Evolutionary conservation across 371 early-diverging fungal genomes (phyloP).

Genomic region (Actinomortierella ambigua): DNA sequence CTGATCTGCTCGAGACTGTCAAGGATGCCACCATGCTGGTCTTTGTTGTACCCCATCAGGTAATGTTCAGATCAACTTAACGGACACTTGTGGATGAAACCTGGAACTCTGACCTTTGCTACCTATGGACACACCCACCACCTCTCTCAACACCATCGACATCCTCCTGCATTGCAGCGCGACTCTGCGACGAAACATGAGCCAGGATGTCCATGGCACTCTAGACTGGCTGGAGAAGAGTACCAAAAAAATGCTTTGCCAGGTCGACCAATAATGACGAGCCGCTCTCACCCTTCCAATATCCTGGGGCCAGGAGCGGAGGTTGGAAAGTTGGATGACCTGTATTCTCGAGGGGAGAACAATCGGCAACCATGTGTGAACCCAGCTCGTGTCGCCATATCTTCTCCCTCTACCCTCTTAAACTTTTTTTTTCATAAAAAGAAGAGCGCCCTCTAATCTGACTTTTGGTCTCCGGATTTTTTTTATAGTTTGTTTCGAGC

Average conservation of each 20-base stretch:
- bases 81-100: background rate
- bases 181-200: too few relatives aligned
- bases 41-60: constrained; percentile 97
- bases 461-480: background rate
- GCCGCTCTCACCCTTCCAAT: too few relatives aligned
- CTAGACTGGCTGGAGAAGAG: too few relatives aligned
- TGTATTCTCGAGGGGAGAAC: background rate
- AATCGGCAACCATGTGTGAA: background rate
- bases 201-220: too few relatives aligned
- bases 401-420: background rate
- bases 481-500: constrained; percentile 79
- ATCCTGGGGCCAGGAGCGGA: too few relatives aligned
- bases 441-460: background rate
- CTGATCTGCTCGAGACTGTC: constrained; percentile 80
- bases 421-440: background rate
- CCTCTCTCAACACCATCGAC: too few relatives aligned
- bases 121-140: background rate
- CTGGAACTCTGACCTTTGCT: background rate
- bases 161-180: too few relatives aligned
- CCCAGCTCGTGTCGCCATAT: background rate
- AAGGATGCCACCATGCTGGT: constrained; percentile 88
- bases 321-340: too few relatives aligned
- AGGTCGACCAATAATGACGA: too few relatives aligned
- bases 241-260: too few relatives aligned
- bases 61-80: constrained; percentile 18